Evolutionary conservation across 2,329 filamentous ascomycete genomes (phyloP).

Genomic region (Stenocarpella maydis): DNA sequence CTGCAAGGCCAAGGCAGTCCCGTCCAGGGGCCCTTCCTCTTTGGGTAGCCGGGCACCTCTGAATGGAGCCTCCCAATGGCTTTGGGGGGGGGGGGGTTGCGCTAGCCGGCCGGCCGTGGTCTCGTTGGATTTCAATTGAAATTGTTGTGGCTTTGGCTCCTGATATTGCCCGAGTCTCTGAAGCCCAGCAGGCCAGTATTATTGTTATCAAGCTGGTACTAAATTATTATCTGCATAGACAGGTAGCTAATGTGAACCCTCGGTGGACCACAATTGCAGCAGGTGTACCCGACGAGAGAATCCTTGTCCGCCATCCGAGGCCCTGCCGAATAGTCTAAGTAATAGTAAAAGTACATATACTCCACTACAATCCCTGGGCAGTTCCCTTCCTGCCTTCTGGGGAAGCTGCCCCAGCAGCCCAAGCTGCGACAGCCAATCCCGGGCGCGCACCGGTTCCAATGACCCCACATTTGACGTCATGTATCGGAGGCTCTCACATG

Average conservation of each 20-base stretch:
- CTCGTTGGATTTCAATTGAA: no score
- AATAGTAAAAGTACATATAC: not conserved
- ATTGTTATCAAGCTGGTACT: not conserved
- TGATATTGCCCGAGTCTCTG: not conserved
- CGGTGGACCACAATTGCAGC: not conserved
- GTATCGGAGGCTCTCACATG: slow-evolving; percentile 2
- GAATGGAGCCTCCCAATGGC: not conserved
- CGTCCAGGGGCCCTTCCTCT: slow-evolving; percentile 21
- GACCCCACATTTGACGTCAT: slow-evolving; percentile 10
- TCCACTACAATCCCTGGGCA: not conserved
- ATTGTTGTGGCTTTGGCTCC: not conserved
- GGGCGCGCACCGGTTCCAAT: not conserved
- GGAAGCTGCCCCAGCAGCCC: not conserved
- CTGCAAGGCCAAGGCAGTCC: slow-evolving; percentile 24
- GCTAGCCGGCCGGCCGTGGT: slow-evolving; percentile 16
- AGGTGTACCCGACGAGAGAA: not conserved
- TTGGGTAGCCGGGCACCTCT: not conserved
- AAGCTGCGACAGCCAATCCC: slow-evolving; percentile 1
- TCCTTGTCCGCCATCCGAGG: not conserved
- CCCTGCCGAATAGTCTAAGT: no score
- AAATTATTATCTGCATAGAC: no score
- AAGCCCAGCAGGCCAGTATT: not conserved
- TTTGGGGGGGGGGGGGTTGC: no score
- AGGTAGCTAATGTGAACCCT: not conserved
- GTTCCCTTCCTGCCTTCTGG: slow-evolving; percentile 13